Conservation (phyloP, 108 stramenopile genomes). For the Phaeodactylum tricornutum region DNA sequence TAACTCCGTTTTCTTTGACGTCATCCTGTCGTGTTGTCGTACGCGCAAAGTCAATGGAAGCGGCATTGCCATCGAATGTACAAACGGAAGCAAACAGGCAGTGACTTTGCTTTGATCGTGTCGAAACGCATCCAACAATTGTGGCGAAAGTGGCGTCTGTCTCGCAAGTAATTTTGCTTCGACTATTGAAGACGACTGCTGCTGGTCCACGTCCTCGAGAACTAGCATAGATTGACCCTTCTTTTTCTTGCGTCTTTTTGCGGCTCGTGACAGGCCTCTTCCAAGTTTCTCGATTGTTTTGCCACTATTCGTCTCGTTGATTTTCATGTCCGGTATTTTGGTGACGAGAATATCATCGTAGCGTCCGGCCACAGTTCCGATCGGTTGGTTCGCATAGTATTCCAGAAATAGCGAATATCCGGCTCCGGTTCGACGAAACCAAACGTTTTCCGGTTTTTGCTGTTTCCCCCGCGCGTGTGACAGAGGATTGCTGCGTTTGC, state of each 20-base stretch:
- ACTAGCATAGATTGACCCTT: slow-evolving; percentile 5
- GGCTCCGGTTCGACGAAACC: slow-evolving; percentile 57
- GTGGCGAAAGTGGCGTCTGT: neutral
- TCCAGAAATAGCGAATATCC: slow-evolving; percentile 49
- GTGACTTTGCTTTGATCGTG: neutral
- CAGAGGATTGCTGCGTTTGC: too few species aligned
- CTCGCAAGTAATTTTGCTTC: neutral
- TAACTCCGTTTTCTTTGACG: neutral
- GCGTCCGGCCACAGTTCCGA: slow-evolving; percentile 23
- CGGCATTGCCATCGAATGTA: slow-evolving; percentile 11
- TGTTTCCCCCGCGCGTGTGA: too few species aligned
- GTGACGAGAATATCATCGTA: neutral
- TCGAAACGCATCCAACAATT: neutral
- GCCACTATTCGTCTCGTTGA: neutral
- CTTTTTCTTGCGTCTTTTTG: slow-evolving; percentile 48
- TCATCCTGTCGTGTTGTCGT: slow-evolving; percentile 1
- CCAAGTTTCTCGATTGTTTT: slow-evolving; percentile 4
- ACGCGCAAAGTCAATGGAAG: slow-evolving; percentile 31
- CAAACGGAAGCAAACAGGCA: slow-evolving; percentile 1
- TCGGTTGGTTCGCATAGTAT: slow-evolving; percentile 53
- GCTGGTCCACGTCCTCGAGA: too few species aligned
- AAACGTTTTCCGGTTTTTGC: too few species aligned
- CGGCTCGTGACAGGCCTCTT: slow-evolving; percentile 48
- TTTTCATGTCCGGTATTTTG: neutral
- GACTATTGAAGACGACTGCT: neutral